phyloP scores from a whole-genome alignment of 1,139 yeast genomes.

The Saccharomyces pastorianus region DNA sequence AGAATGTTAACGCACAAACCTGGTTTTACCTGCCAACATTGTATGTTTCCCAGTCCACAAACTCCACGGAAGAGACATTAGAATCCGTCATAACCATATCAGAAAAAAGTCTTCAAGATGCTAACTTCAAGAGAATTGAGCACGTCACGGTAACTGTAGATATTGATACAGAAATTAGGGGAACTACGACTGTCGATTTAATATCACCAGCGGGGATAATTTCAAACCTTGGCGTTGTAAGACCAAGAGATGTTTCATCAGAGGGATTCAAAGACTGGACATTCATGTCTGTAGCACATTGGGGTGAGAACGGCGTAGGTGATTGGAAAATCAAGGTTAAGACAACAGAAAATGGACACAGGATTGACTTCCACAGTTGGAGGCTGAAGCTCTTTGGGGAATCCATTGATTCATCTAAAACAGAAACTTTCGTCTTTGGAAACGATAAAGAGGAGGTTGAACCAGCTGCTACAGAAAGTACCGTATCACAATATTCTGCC shows the following conservation, averaged over 20 bases:
- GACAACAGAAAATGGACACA: slow-evolving; percentile 36
- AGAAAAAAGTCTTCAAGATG: slow-evolving; percentile 41
- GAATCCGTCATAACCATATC: slow-evolving; percentile 43
- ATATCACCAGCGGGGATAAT: slow-evolving; percentile 67
- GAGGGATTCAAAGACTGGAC: slow-evolving; percentile 78
- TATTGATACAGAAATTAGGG: slow-evolving; percentile 58
- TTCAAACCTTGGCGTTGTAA: slow-evolving; percentile 68
- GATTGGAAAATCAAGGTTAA: slow-evolving; percentile 70
- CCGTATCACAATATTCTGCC: background rate
- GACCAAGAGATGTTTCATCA: slow-evolving; percentile 49
- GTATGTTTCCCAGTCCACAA: slow-evolving; percentile 20
- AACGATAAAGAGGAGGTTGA: slow-evolving; percentile 34
- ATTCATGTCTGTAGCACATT: slow-evolving; percentile 95
- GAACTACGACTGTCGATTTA: slow-evolving; percentile 58
- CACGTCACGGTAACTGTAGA: slow-evolving; percentile 80
- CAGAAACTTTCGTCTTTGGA: slow-evolving; percentile 40
- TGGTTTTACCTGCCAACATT: slow-evolving; percentile 50
- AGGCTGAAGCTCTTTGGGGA: slow-evolving; percentile 79
- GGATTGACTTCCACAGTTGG: slow-evolving; percentile 59
- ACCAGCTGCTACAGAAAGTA: slow-evolving; percentile 2
- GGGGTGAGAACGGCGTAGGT: slow-evolving; percentile 87
- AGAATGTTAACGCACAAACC: slow-evolving; percentile 80
- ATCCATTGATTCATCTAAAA: slow-evolving; percentile 53
- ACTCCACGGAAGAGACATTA: slow-evolving; percentile 28
- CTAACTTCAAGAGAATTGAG: slow-evolving; percentile 67